Base-by-base conservation (phyloP, 2,329 filamentous ascomycete species). In the Dothideomycetes sp. region DNA sequence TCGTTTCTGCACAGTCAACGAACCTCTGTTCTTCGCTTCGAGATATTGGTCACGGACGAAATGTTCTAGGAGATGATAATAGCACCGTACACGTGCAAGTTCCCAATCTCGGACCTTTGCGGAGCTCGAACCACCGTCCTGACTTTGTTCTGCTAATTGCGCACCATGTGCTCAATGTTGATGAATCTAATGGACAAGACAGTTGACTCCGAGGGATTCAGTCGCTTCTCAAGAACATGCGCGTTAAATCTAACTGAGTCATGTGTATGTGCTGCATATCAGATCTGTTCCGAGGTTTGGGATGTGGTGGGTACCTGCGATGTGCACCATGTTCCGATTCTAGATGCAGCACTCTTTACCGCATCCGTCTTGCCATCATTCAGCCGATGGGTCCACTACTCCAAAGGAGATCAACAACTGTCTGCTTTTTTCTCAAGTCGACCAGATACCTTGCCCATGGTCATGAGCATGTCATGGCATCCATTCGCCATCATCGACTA, bases 311-410 rank as follows among this genome's bases (percentile, higher is more conserved):
- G n/a, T 17, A 33, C 12, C n/a, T 13, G 12, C 25, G 20, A 9
- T 20, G 37, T 40, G 37, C 20, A 33, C 27, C 28, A 25, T 32
- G 20, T 32, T 20, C 36, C 11, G 18, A 33, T 40, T 40, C 37
- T 40, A 40, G 28, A 40, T 32, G 37, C 37, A 32, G 37, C 37
- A 29, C 37, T 32, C 37, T 27, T 40, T 29, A 17, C 37, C 37
- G 20, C 7, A 20, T 33, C 9, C 5, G 37, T 33, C 17, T 18
- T 31, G 24, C 19, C 24, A 5, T 17, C 24, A 5, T 17, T 24
- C 7, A 7, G 18, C 15, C n/a, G 15, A n/a, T 40, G 15, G 15
- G 29, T 24, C 11, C 20, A 9, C n/a, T 10, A 13, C 15, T 33
- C 12, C n/a, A n/a, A n/a, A 18, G 25, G 37, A 32, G 37, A 13